phyloP scores from a whole-genome alignment of 208 protist genomes.

The Leptomonas pyrrhocoris region DNA sequence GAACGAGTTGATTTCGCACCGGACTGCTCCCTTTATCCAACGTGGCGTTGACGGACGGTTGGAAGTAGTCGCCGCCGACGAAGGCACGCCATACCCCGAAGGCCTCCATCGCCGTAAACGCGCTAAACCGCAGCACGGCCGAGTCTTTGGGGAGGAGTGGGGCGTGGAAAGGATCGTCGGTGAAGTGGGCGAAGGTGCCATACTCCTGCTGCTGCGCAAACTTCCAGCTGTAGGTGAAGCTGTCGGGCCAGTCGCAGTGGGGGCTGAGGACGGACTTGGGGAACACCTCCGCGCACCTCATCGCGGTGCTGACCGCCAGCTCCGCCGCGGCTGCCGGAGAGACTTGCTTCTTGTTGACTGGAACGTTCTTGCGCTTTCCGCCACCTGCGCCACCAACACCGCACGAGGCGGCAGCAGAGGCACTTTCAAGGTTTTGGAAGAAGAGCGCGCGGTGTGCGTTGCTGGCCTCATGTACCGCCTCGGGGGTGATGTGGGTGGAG shows the following conservation, averaged over 20 bases:
- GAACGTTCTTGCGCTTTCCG: not conserved
- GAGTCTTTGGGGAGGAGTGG: conserved; percentile 71
- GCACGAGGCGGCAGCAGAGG: conserved; percentile 8
- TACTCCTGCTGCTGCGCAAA: conserved; percentile 59
- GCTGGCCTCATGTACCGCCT: conserved; percentile 31
- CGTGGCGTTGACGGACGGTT: conserved; percentile 63
- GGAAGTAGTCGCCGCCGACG: conserved; percentile 79
- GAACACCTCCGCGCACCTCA: conserved; percentile 53
- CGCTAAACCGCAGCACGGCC: conserved; percentile 56
- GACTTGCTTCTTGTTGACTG: conserved; percentile 18
- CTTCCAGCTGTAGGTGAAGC: conserved; percentile 65
- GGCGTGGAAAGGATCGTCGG: conserved; percentile 78
- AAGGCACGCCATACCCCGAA: conserved; percentile 84
- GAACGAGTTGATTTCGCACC: conserved; percentile 69
- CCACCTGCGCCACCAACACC: conserved; percentile 7
- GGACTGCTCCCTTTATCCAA: conserved; percentile 74
- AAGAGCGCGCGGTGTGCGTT: conserved; percentile 37
- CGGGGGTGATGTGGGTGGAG: conserved; percentile 35
- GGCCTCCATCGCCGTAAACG: conserved; percentile 48
- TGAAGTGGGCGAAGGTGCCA: conserved; percentile 52
- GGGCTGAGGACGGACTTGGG: conserved; percentile 46
- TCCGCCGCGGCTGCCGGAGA: conserved; percentile 11
- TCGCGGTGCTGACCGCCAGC: conserved; percentile 29
- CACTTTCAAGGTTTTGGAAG: conserved; percentile 30
- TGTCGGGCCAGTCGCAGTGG: conserved; percentile 77